A percentile compares a stretch with the other conserved stretches of the same genome.
Evolutionary conservation across 139 green algal species (phyloP).

Genomic region (Chlamydomonas incerta): DNA sequence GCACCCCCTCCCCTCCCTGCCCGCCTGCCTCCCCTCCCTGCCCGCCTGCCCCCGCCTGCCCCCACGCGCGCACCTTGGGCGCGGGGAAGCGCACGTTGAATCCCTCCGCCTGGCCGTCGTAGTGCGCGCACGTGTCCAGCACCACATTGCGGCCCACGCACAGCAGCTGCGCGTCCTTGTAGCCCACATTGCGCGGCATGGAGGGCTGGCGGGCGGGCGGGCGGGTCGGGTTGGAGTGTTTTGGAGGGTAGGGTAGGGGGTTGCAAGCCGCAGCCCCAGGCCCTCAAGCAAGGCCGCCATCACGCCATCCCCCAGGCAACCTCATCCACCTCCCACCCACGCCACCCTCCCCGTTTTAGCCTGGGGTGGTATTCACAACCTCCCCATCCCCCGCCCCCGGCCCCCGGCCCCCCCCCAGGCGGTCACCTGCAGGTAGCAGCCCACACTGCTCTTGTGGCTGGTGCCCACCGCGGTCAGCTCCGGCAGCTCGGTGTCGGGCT

Average conservation of each 20-base stretch:
- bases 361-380: too few relatives aligned
- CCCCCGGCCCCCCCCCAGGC: too few relatives aligned
- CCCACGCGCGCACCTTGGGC: conserved; percentile 10
- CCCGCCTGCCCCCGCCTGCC: neutral
- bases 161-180: conserved; percentile 42
- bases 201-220: neutral
- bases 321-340: too few relatives aligned
- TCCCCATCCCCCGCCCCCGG: too few relatives aligned
- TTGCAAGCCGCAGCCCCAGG: too few relatives aligned
- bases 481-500: conserved; percentile 9
- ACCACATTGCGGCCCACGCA: conserved; percentile 42
- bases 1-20: too few relatives aligned
- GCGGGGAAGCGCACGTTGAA: conserved; percentile 38
- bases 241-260: too few relatives aligned
- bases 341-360: too few relatives aligned
- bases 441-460: conserved; percentile 2
- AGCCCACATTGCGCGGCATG: conserved; percentile 36
- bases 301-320: too few relatives aligned
- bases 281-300: too few relatives aligned
- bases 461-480: neutral
- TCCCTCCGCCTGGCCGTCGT: conserved; percentile 18
- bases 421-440: conserved; percentile 38
- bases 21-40: neutral
- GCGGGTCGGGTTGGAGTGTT: too few relatives aligned
- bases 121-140: conserved; percentile 35